Conservation (phyloP, 805 yeast genomes). For the Candida ponderosae region DNA sequence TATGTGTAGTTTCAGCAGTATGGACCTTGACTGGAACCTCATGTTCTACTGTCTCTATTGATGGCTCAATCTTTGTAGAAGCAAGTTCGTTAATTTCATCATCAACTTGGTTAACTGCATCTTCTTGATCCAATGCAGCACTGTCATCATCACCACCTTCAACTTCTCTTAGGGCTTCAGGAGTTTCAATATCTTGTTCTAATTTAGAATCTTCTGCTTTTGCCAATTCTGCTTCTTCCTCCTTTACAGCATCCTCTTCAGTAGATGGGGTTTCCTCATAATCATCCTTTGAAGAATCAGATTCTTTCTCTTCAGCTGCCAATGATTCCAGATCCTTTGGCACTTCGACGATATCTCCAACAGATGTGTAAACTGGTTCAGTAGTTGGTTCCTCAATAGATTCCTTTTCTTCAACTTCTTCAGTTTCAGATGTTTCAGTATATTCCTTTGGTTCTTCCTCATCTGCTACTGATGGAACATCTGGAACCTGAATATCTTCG, state of each 20-base stretch:
- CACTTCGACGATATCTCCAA: constrained; percentile 2
- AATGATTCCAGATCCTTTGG: background rate
- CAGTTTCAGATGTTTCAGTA: constrained; percentile 16
- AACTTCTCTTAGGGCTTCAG: too few relatives aligned
- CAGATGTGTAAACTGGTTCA: background rate
- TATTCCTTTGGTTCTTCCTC: constrained; percentile 14
- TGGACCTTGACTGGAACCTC: background rate
- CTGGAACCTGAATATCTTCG: background rate
- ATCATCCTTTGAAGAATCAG: constrained; percentile 6
- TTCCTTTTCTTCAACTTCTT: constrained; percentile 2
- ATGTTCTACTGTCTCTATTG: background rate
- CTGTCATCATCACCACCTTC: constrained; percentile 1
- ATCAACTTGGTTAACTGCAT: constrained; percentile 3
- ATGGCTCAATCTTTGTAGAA: background rate
- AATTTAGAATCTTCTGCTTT: constrained; percentile 1
- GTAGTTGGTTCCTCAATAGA: constrained; percentile 9
- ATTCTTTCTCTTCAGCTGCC: constrained; percentile 1
- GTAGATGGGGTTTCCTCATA: constrained; percentile 7
- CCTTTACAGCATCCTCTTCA: constrained; percentile 1
- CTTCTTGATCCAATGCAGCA: constrained; percentile 2
- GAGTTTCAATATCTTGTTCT: constrained; percentile 1
- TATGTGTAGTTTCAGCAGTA: background rate
- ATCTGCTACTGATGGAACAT: background rate
- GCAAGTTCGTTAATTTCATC: constrained; percentile 1
- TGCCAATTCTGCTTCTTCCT: background rate